Percentiles rank a stretch among this genome's conserved stretches.
These are phyloP conservation scores for Haplosporangium sp. DNA, from an alignment of 371 early-diverging fungal species.

Conservation along the genomic window DNA sequence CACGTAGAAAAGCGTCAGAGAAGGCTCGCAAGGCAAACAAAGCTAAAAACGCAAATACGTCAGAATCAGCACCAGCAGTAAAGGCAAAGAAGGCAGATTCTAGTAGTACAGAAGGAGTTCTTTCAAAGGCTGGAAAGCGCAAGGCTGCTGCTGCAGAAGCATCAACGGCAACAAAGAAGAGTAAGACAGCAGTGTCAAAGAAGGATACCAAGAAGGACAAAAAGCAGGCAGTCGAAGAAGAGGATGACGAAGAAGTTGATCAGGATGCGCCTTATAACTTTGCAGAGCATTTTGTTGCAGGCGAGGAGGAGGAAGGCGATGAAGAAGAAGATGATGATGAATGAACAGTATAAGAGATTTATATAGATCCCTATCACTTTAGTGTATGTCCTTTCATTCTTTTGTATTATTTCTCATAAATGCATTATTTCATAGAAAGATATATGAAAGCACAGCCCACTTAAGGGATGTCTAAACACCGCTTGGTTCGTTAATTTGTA, in stretches of 20 bases:
- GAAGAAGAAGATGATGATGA: slow-evolving; percentile 37
- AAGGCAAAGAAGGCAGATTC: slow-evolving; percentile 20
- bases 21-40: slow-evolving; percentile 69
- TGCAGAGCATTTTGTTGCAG: slow-evolving; percentile 39
- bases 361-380: no score
- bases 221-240: slow-evolving; percentile 16
- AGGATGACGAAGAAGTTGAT: slow-evolving; percentile 20
- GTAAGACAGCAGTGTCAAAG: slow-evolving; percentile 30
- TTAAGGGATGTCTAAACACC: no score
- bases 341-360: slow-evolving; percentile 1
- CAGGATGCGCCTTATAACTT: slow-evolving; percentile 51
- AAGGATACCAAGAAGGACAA: slow-evolving; percentile 17
- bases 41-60: slow-evolving; percentile 68
- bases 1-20: slow-evolving; percentile 60
- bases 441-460: no score
- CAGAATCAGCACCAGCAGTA: slow-evolving; percentile 12
- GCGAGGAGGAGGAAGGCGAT: slow-evolving; percentile 16
- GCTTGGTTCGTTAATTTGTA: no score
- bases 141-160: slow-evolving; percentile 30
- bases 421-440: no score
- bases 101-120: slow-evolving; percentile 17
- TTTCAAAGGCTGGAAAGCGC: slow-evolving; percentile 37
- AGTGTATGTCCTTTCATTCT: no score
- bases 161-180: slow-evolving; percentile 35
- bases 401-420: no score